Evolutionary conservation across 2,329 filamentous ascomycete genomes (phyloP).

Genomic region (Fonsecaea pugnacius): DNA sequence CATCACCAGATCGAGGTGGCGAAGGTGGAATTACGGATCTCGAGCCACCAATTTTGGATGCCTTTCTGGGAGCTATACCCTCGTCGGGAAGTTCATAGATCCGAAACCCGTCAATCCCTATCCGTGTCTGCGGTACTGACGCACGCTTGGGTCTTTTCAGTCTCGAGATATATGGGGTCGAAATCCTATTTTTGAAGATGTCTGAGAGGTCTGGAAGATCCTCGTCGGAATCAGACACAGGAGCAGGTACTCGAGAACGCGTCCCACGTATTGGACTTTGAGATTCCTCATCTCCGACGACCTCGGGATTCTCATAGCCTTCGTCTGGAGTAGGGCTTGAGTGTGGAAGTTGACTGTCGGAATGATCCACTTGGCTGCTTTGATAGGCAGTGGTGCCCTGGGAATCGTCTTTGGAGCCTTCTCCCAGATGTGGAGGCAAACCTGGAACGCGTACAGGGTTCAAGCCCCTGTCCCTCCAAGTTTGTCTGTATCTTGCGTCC

Average conservation of each 20-base stretch:
- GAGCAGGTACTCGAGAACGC: conserved; percentile 9
- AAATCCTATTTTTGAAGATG: conserved; percentile 16
- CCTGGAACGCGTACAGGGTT: conserved; percentile 47
- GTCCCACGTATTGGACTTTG: conserved; percentile 38
- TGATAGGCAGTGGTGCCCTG: conserved; percentile 31
- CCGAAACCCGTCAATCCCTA: conserved; percentile 18
- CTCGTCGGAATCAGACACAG: conserved; percentile 29
- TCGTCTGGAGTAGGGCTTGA: conserved; percentile 41
- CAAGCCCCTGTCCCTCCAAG: conserved; percentile 49
- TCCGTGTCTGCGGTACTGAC: background rate
- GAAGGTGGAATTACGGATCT: conserved; percentile 42
- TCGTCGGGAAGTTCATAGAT: conserved; percentile 30
- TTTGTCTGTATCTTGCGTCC: conserved; percentile 49
- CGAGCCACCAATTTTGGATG: background rate
- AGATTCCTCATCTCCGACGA: conserved; percentile 41
- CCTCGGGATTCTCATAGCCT: conserved; percentile 42
- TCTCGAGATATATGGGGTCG: background rate
- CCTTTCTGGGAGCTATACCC: background rate
- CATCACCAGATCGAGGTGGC: conserved; percentile 46
- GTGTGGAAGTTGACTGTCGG: conserved; percentile 21
- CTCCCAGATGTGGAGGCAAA: conserved; percentile 11
- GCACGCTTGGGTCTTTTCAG: conserved; percentile 5
- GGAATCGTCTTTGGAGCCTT: conserved; percentile 23
- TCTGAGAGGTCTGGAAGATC: conserved; percentile 32
- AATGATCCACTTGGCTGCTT: conserved; percentile 22